phyloP scores from a whole-genome alignment of 352 stramenopile genomes.

The Lagenidium sp. region DNA sequence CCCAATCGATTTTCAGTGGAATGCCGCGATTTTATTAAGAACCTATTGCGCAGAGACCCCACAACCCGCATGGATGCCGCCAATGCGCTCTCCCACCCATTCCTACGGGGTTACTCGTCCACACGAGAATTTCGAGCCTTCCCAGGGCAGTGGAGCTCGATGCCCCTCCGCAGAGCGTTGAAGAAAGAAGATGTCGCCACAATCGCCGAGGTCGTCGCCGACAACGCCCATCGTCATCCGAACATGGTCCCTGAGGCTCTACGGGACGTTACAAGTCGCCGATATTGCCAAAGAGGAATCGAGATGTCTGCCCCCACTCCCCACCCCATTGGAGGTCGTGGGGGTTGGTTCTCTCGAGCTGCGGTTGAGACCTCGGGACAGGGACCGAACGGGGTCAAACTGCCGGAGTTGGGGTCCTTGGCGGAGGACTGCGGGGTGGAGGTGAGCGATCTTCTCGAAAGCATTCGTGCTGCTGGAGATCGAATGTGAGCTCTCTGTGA shows the following conservation, averaged over 20 bases:
- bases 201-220: constrained; percentile 23
- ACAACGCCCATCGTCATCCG: constrained; percentile 15
- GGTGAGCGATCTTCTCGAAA: constrained; percentile 1
- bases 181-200: constrained; percentile 14
- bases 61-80: constrained; percentile 64
- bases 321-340: no score
- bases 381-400: no score
- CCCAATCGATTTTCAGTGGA: constrained; percentile 73
- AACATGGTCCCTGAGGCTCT: background rate
- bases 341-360: no score
- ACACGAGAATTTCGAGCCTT: constrained; percentile 26
- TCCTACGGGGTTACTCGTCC: constrained; percentile 38
- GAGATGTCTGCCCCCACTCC: no score
- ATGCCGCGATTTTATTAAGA: constrained; percentile 91
- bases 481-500: no score
- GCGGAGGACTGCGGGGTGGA: constrained; percentile 4
- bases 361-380: no score
- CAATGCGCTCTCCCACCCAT: constrained; percentile 89
- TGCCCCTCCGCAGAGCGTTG: constrained; percentile 19
- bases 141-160: constrained; percentile 21
- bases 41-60: constrained; percentile 87
- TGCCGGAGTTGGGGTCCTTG: no score
- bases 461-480: no score
- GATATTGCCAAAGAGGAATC: no score
- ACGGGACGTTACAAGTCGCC: no score